Evolutionary conservation across 345 rosid genomes (phyloP).

Genomic region (Moricandia moricandioides): DNA sequence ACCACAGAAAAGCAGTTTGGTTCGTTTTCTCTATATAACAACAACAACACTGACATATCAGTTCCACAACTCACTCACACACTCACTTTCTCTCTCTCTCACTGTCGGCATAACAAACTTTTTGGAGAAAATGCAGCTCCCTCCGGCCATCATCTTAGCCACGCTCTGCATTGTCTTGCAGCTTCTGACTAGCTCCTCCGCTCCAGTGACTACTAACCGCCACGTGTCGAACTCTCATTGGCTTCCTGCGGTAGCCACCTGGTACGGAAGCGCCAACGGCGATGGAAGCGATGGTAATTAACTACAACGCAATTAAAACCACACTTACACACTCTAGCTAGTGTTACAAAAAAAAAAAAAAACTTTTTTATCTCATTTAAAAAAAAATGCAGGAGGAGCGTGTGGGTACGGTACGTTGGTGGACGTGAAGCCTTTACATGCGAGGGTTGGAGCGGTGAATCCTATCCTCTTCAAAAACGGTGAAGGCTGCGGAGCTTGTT

Average conservation of each 20-base stretch:
- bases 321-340: background rate
- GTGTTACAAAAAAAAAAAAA: background rate
- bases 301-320: background rate
- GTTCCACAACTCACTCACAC: constrained; percentile 15
- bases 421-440: constrained; percentile 83
- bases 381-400: constrained; percentile 68
- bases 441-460: constrained; percentile 93
- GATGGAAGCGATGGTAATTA: constrained; percentile 89
- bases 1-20: constrained; percentile 31
- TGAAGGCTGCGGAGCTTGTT: constrained; percentile 93
- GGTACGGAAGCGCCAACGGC: constrained; percentile 94
- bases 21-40: constrained; percentile 26
- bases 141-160: constrained; percentile 1
- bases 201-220: background rate
- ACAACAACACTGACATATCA: constrained; percentile 26
- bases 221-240: constrained; percentile 50
- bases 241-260: constrained; percentile 91
- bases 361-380: background rate
- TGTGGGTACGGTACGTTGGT: constrained; percentile 93
- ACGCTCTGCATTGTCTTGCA: constrained; percentile 26
- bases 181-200: constrained; percentile 15
- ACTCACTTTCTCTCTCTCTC: constrained; percentile 21
- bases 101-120: constrained; percentile 31
- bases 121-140: constrained; percentile 31
- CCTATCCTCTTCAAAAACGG: constrained; percentile 82